Evolutionary conservation across 306 rosid species (phyloP).

Genomic region (Vigna nakashimae): DNA sequence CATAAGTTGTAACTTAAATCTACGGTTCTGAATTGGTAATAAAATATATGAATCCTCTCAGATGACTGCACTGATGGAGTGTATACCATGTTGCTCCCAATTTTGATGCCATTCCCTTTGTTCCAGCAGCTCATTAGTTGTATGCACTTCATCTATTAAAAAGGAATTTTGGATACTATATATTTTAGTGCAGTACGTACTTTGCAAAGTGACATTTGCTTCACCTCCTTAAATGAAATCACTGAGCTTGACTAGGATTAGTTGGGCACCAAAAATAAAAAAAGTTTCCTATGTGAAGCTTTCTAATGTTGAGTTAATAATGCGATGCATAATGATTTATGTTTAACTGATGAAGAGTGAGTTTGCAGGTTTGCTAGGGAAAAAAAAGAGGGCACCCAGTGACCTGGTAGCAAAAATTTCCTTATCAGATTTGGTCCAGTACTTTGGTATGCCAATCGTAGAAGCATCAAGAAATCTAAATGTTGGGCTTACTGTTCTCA

Average conservation of each 20-base stretch:
- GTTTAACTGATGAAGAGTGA: slow-evolving; percentile 51
- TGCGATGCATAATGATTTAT: slow-evolving; percentile 38
- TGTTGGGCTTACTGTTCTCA: slow-evolving; percentile 87
- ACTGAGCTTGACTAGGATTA: not conserved
- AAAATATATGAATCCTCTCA: not conserved
- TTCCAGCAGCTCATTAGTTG: slow-evolving; percentile 9
- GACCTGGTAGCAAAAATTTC: slow-evolving; percentile 66
- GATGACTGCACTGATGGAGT: slow-evolving; percentile 20
- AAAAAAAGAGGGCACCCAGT: slow-evolving; percentile 82
- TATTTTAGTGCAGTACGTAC: slow-evolving; percentile 10
- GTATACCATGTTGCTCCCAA: not conserved
- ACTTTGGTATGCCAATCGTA: slow-evolving; percentile 80
- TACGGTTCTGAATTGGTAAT: slow-evolving; percentile 14
- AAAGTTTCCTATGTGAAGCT: not conserved
- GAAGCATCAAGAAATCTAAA: slow-evolving; percentile 85
- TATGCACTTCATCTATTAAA: too few relatives aligned
- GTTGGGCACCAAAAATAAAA: not conserved
- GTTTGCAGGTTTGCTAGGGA: slow-evolving; percentile 57
- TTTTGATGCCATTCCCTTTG: slow-evolving; percentile 6
- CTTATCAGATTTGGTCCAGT: slow-evolving; percentile 79
- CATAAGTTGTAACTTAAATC: not conserved
- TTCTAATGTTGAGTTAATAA: slow-evolving; percentile 41
- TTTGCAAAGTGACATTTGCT: slow-evolving; percentile 16
- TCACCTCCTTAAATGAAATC: not conserved
- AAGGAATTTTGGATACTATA: not conserved